Conservation (phyloP, 805 yeast species). For the Nakazawaea molendinolei region DNA sequence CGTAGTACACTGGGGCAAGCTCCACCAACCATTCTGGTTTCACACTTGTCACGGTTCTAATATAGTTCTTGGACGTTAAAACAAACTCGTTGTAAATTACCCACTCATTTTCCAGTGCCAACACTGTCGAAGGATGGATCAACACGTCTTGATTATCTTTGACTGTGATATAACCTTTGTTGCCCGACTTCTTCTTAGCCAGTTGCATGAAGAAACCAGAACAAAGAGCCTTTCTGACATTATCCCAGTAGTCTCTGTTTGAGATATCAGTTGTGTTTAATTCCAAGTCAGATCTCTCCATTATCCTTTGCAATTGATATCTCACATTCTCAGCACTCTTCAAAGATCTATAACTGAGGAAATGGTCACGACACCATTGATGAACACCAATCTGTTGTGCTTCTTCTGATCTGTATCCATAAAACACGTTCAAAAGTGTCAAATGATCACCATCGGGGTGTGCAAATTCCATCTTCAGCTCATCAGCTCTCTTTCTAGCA, state of each 20-base stretch:
- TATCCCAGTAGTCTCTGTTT: conserved; percentile 60
- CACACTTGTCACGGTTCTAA: conserved; percentile 86
- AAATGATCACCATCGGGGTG: conserved; percentile 95
- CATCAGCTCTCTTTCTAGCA: conserved; percentile 87
- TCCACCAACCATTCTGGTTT: conserved; percentile 91
- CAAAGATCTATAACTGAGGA: conserved; percentile 75
- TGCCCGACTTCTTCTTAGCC: conserved; percentile 82
- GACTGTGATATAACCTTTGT: conserved; percentile 81
- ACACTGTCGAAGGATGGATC: conserved; percentile 88
- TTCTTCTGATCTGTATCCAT: conserved; percentile 74
- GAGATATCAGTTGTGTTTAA: conserved; percentile 62
- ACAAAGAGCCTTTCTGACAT: conserved; percentile 78
- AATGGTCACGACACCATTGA: conserved; percentile 91
- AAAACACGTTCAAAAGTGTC: conserved; percentile 81
- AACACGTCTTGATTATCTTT: conserved; percentile 95
- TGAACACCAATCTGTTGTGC: conserved; percentile 58
- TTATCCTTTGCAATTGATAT: conserved; percentile 70
- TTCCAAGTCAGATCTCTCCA: conserved; percentile 76
- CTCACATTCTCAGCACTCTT: conserved; percentile 84
- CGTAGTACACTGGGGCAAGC: conserved; percentile 67
- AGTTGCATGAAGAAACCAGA: conserved; percentile 99
- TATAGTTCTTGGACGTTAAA: conserved; percentile 85
- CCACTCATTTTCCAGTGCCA: conserved; percentile 89
- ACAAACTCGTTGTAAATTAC: conserved; percentile 94
- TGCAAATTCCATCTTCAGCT: conserved; percentile 78